Conservation (phyloP, 805 yeast genomes). For the Cyberlindnera xylosilytica region DNA sequence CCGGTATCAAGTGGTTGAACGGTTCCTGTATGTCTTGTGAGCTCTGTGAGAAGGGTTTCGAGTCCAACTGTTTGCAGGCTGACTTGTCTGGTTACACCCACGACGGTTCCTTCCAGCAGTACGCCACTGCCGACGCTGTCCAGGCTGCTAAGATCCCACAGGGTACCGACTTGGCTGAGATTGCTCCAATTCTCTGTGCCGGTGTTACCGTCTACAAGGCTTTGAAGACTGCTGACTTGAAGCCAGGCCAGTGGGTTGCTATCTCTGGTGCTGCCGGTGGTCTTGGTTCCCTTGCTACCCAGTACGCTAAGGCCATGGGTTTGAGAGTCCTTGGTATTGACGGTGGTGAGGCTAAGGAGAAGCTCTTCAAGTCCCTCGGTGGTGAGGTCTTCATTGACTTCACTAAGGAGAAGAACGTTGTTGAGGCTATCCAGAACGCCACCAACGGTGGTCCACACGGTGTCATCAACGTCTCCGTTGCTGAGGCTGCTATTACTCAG, state of each 20-base stretch:
- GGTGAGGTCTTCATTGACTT: slow-evolving; percentile 65
- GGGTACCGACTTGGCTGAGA: slow-evolving; percentile 69
- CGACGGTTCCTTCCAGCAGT: slow-evolving; percentile 90
- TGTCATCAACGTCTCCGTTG: slow-evolving; percentile 71
- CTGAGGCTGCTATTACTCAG: slow-evolving; percentile 62
- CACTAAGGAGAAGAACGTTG: slow-evolving; percentile 51
- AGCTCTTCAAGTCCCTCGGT: slow-evolving; percentile 54
- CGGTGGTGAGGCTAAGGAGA: slow-evolving; percentile 62
- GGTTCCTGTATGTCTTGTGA: slow-evolving; percentile 77
- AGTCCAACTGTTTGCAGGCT: slow-evolving; percentile 68
- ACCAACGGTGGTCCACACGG: slow-evolving; percentile 79
- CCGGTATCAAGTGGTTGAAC: slow-evolving; percentile 84
- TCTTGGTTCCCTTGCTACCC: slow-evolving; percentile 70
- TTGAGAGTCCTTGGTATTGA: slow-evolving; percentile 68
- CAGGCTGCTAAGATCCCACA: slow-evolving; percentile 81
- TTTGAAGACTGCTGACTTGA: slow-evolving; percentile 69
- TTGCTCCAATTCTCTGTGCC: slow-evolving; percentile 85
- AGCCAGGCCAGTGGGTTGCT: slow-evolving; percentile 74
- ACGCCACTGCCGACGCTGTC: slow-evolving; percentile 83
- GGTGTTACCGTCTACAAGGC: slow-evolving; percentile 93
- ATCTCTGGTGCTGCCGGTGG: slow-evolving; percentile 82
- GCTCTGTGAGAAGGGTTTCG: slow-evolving; percentile 62
- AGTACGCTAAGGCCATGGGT: slow-evolving; percentile 78
- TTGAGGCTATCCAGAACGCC: slow-evolving; percentile 48
- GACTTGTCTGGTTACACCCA: slow-evolving; percentile 83